Conservation (phyloP, 2,329 filamentous ascomycete species). For the Ophiobolus disseminans region DNA sequence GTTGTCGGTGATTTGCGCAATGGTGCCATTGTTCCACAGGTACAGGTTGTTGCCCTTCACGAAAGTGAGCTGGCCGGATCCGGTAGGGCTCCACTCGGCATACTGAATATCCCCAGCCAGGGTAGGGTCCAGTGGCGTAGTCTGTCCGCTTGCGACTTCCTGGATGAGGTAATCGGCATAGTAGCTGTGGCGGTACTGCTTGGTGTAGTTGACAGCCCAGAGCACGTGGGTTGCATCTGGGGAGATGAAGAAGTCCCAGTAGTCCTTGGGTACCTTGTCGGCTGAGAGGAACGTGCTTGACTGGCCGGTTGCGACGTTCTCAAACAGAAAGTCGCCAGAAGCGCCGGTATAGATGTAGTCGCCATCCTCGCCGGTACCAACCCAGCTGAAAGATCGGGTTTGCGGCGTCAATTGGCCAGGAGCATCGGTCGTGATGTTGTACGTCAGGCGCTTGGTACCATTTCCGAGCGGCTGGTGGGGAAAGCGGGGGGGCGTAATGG, state of each 20-base stretch:
- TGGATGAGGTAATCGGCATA: conserved; percentile 71
- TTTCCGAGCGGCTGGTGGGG: conserved; percentile 64
- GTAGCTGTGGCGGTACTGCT: conserved; percentile 73
- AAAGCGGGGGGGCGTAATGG: conserved; percentile 59
- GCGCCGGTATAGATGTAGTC: conserved; percentile 63
- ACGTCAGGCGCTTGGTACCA: conserved; percentile 64
- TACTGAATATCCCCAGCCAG: conserved; percentile 72
- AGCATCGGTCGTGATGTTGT: conserved; percentile 64
- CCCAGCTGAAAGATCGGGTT: conserved; percentile 62
- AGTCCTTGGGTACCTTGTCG: conserved; percentile 62
- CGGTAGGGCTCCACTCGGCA: conserved; percentile 65
- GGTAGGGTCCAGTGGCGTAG: conserved; percentile 63
- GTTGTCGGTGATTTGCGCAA: conserved; percentile 65
- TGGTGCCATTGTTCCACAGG: conserved; percentile 62
- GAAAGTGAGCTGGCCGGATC: conserved; percentile 67
- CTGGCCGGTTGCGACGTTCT: conserved; percentile 66
- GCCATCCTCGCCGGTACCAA: conserved; percentile 65
- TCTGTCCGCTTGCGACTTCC: conserved; percentile 64
- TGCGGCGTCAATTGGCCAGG: conserved; percentile 51
- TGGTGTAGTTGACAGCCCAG: conserved; percentile 70
- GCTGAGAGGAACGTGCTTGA: conserved; percentile 65
- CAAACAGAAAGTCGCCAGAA: conserved; percentile 64
- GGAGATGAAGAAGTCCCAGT: conserved; percentile 67
- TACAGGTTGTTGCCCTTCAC: conserved; percentile 72
- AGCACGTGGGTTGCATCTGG: conserved; percentile 66